Evolutionary conservation across 805 yeast species (phyloP).

Genomic region (Kluyveromyces dobzhanskii): DNA sequence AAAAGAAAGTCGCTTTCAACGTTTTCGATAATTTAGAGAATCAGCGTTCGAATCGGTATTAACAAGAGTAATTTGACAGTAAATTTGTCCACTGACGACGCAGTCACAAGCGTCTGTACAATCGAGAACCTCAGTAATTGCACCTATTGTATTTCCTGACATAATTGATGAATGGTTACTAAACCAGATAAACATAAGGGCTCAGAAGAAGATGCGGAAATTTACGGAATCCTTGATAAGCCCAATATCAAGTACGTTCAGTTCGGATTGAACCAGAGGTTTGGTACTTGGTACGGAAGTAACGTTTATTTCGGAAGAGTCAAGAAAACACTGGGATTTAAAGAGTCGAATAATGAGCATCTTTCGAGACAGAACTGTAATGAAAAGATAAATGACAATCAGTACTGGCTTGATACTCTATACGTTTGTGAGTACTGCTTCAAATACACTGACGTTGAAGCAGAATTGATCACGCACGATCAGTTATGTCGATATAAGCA

Average conservation of each 20-base stretch:
- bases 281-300: slow-evolving; percentile 85
- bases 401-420: slow-evolving; percentile 50
- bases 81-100: too few species aligned
- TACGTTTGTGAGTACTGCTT: slow-evolving; percentile 78
- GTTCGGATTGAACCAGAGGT: slow-evolving; percentile 52
- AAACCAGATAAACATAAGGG: slow-evolving; percentile 11
- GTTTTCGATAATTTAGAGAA: slow-evolving; percentile 2
- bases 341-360: slow-evolving; percentile 17
- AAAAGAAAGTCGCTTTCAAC: slow-evolving; percentile 3
- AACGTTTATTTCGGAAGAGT: slow-evolving; percentile 60
- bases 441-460: slow-evolving; percentile 53
- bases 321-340: slow-evolving; percentile 39
- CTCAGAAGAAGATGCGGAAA: slow-evolving; percentile 29
- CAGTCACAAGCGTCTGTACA: too few species aligned
- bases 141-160: too few species aligned
- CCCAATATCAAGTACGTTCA: slow-evolving; percentile 59
- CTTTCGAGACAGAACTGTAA: slow-evolving; percentile 7
- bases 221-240: slow-evolving; percentile 52
- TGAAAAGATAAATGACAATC: slow-evolving; percentile 2
- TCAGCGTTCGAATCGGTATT: too few species aligned
- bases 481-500: slow-evolving; percentile 35
- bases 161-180: slow-evolving; percentile 1
- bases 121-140: too few species aligned
- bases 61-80: too few species aligned
- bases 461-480: slow-evolving; percentile 44